Percentiles rank a stretch among this genome's conserved stretches.
phyloP scores from a whole-genome alignment of 208 protist species.

The Leishmania turanica region DNA sequence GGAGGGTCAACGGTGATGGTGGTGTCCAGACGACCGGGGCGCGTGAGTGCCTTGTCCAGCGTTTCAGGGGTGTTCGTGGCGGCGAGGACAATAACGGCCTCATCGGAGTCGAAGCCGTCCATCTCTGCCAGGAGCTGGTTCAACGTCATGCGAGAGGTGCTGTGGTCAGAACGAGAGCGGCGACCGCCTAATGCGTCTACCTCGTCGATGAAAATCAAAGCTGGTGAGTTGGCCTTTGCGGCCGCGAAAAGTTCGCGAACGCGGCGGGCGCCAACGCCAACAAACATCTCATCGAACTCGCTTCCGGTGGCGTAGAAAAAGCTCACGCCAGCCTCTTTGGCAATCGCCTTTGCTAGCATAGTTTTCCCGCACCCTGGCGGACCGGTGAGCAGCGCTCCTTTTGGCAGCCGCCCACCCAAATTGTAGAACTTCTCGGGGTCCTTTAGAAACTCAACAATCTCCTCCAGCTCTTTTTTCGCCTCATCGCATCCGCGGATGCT shows the following conservation, averaged over 20 bases:
- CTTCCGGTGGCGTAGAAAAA: constrained; percentile 97
- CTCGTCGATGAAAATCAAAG: constrained; percentile 99
- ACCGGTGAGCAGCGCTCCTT: constrained; percentile 96
- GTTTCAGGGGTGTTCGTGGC: constrained; percentile 98
- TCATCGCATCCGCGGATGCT: constrained; percentile 91
- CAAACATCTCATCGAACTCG: constrained; percentile 98
- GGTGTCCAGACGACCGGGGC: constrained; percentile 92
- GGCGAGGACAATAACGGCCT: constrained; percentile 96
- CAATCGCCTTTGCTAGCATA: constrained; percentile 93
- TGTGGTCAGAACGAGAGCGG: constrained; percentile 66
- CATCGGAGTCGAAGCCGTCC: constrained; percentile 95
- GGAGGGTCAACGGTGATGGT: constrained; percentile 89
- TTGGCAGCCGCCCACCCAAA: constrained; percentile 96
- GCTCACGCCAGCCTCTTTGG: constrained; percentile 93
- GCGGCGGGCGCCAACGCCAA: constrained; percentile 96
- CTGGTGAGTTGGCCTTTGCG: constrained; percentile 93
- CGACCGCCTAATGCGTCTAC: constrained; percentile 96
- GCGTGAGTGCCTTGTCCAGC: constrained; percentile 94
- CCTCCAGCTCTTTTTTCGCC: constrained; percentile 92
- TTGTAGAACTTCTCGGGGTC: constrained; percentile 94
- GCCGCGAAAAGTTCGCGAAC: constrained; percentile 95
- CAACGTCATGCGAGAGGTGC: constrained; percentile 93
- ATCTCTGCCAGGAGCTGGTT: constrained; percentile 98
- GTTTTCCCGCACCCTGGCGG: constrained; percentile 98
- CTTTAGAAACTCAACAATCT: constrained; percentile 95